Percentiles rank a stretch among this genome's conserved stretches.
Evolutionary conservation across 148 eudicot species (phyloP).

Genomic region (Bassia scoparia): DNA sequence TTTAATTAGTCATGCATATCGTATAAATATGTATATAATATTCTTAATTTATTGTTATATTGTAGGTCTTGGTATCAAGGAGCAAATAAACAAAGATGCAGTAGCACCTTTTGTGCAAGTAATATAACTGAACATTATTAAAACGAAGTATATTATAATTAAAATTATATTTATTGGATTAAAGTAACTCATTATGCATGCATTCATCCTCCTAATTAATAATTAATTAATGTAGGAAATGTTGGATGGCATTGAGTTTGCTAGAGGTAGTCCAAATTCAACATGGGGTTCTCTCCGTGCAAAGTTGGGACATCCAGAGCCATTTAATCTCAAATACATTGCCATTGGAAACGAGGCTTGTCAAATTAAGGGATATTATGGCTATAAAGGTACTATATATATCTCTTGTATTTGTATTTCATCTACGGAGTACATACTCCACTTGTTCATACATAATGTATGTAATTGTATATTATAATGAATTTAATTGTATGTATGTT

Average conservation of each 20-base stretch:
- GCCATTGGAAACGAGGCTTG: constrained; percentile 86
- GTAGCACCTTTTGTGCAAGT: constrained; percentile 58
- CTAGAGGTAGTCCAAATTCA: constrained; percentile 57
- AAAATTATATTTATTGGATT: no score
- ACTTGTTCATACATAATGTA: no score
- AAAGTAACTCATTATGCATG: no score
- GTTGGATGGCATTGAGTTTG: constrained; percentile 80
- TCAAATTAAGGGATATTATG: neutral
- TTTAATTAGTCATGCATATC: no score
- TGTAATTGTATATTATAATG: no score
- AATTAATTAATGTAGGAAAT: constrained; percentile 52
- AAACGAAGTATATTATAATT: no score
- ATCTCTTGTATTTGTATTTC: neutral
- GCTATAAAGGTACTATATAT: constrained; percentile 43
- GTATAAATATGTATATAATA: no score
- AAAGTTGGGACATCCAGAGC: constrained; percentile 65
- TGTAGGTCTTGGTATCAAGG: constrained; percentile 48
- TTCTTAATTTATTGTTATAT: neutral
- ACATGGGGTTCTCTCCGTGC: constrained; percentile 83
- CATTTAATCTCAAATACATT: constrained; percentile 66
- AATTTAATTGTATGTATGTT: neutral
- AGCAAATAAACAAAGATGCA: constrained; percentile 42
- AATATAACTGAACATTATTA: constrained; percentile 5
- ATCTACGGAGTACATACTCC: neutral
- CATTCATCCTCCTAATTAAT: no score